Base-by-base conservation (phyloP, 2,329 filamentous ascomycete genomes). In the Ceratocystis huliohia region DNA sequence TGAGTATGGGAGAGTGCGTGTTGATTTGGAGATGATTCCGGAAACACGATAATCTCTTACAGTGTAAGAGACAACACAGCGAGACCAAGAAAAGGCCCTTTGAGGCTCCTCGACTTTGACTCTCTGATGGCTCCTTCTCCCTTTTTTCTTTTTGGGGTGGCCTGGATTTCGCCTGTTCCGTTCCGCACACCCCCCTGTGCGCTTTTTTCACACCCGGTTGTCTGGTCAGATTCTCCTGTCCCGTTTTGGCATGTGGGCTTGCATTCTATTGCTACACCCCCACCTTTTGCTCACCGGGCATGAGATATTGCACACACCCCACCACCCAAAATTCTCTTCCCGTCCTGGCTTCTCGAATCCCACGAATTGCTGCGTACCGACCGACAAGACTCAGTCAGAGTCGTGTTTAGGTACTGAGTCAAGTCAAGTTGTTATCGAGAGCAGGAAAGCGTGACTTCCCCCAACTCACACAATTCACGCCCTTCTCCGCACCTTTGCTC, bases 311-410 rank as follows among this genome's bases (percentile, higher is more conserved):
- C 22, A 20, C 48, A 25, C 53, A 57, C 53, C 15, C 53, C 13
- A 33, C 30, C 48, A n/a, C 53, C 28, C 20, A 57, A 30, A 57
- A 57, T 57, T 57, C 53, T 50, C 46, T 57, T 41, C 53, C 53
- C 53, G 53, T 28, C 15, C 30, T 57, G 37, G 37, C 30, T 57
- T 57, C 53, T 57, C 53, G 22, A 57, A 33, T 57, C 53, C 53
- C 53, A 20, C 53, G 53, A 57, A 25, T 33, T 57, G 25, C 30
- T 57, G 22, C 28, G 28, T 57, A 13, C 10, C 37, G 3, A 13
- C 10, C 37, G 3, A 41, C 37, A 41, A 41, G 10, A 41, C 37
- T 41, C 37, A 13, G 37, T 41, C 10, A 13, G 10, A 41, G 15
- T 41, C 13, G 37, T 15, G 37, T 15, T 41, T 15, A 15, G 37